phyloP scores from a whole-genome alignment of 2,329 filamentous ascomycete species.

The Sarocladiaceae sp. region DNA sequence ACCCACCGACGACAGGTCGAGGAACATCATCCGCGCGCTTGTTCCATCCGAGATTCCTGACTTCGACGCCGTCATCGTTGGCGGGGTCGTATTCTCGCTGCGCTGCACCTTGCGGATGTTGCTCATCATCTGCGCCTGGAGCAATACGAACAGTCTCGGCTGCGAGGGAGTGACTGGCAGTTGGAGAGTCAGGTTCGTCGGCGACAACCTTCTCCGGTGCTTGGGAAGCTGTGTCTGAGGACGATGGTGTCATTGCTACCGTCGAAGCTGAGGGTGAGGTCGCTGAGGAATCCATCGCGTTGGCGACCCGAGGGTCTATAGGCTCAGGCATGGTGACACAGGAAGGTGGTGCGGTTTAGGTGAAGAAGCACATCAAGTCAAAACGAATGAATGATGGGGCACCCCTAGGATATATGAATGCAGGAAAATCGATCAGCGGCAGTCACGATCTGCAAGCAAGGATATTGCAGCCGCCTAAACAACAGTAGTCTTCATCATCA shows the following conservation, averaged over 20 bases:
- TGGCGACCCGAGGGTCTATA: background rate
- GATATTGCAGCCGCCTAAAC: too few relatives aligned
- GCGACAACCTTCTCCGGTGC: background rate
- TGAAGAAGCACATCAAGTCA: too few relatives aligned
- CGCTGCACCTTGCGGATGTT: slow-evolving; percentile 30
- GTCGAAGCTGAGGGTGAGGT: background rate
- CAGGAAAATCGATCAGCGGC: background rate
- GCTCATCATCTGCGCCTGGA: slow-evolving; percentile 21
- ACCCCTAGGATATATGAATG: background rate
- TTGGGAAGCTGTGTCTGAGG: background rate
- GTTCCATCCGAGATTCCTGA: slow-evolving; percentile 68
- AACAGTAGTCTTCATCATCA: too few relatives aligned
- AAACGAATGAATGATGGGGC: background rate
- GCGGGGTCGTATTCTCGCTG: slow-evolving; percentile 39
- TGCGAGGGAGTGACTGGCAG: slow-evolving; percentile 32
- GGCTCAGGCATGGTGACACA: background rate
- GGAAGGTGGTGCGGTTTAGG: background rate
- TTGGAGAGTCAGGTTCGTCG: slow-evolving; percentile 19
- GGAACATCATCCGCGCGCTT: slow-evolving; percentile 52
- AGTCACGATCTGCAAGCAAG: background rate
- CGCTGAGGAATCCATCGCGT: background rate
- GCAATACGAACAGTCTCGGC: slow-evolving; percentile 20
- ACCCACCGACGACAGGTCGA: slow-evolving; percentile 59
- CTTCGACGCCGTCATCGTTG: slow-evolving; percentile 39
- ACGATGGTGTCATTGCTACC: background rate